These are phyloP conservation scores for Stenogyne calaminthoides DNA, from an alignment of 305 asterid genomes.

Conservation along the genomic window DNA sequence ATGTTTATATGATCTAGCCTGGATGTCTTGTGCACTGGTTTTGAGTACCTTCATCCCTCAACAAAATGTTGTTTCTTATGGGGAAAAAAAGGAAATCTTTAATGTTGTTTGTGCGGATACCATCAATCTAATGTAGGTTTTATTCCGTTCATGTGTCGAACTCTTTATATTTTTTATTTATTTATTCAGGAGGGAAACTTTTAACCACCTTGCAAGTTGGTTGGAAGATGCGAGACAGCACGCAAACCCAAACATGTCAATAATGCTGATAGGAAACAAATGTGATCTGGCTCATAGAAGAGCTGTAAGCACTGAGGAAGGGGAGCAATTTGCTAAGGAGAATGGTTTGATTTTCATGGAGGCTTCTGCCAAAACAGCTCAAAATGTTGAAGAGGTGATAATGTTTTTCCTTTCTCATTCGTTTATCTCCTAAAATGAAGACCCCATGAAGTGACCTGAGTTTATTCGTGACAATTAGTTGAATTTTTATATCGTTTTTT, in stretches of 20 bases:
- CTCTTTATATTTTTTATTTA: neutral
- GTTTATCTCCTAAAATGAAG: neutral
- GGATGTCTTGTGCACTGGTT: neutral
- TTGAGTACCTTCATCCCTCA: neutral
- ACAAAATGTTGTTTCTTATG: neutral
- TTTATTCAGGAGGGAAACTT: conserved; percentile 72
- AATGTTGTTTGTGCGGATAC: conserved; percentile 1
- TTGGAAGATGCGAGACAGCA: conserved; percentile 83
- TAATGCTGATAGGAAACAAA: conserved; percentile 86
- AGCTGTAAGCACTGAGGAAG: conserved; percentile 85
- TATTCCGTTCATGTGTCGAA: neutral
- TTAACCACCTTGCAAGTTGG: conserved; percentile 81
- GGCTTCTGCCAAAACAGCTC: conserved; percentile 89
- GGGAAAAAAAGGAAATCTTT: neutral
- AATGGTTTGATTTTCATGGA: conserved; percentile 84
- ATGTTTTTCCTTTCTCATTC: neutral
- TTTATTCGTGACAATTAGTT: conserved; percentile 6
- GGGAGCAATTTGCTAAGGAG: conserved; percentile 72
- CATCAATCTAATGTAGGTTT: neutral
- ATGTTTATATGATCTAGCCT: neutral
- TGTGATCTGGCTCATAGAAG: conserved; percentile 71
- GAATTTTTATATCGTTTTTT: neutral
- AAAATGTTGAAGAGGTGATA: conserved; percentile 82
- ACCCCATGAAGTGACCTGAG: neutral
- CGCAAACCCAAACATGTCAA: conserved; percentile 65